A percentile compares a stretch with the other conserved stretches of the same genome.
Conservation (phyloP, 2,329 filamentous ascomycete genomes). For the Calonectria crousiana region DNA sequence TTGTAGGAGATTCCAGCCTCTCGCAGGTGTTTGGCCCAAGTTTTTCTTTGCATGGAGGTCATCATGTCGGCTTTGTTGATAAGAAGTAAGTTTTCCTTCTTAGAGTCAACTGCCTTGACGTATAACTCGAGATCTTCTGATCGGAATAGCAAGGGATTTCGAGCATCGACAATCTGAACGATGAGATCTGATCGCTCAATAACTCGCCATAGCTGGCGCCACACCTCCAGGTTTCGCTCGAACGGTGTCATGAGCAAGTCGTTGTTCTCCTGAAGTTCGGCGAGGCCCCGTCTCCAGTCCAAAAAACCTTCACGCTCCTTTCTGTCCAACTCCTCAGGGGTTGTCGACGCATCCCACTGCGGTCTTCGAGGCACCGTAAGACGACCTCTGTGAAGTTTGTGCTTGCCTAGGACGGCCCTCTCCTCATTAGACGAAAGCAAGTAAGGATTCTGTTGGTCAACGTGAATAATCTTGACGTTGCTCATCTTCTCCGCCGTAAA, state of each 20-base stretch:
- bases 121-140: constrained; percentile 94
- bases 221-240: constrained; percentile 96
- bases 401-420: constrained; percentile 80
- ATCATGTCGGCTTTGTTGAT: constrained; percentile 99
- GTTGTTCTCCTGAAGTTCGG: constrained; percentile 92
- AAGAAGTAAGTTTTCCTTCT: constrained; percentile 90
- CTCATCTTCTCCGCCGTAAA: constrained; percentile 99
- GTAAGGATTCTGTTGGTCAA: constrained; percentile 95
- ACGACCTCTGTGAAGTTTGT: constrained; percentile 81
- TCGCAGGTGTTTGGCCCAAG: constrained; percentile 90
- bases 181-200: constrained; percentile 96
- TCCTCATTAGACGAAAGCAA: constrained; percentile 89
- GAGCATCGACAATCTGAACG: constrained; percentile 97
- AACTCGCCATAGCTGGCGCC: constrained; percentile 97
- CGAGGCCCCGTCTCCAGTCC: constrained; percentile 89
- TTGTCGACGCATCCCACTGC: constrained; percentile 88
- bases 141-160: constrained; percentile 93
- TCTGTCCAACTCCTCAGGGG: constrained; percentile 82
- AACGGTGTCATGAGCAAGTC: constrained; percentile 98
- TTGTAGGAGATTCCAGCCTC: constrained; percentile 86
- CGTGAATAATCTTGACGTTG: constrained; percentile 98
- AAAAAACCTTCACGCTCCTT: constrained; percentile 85
- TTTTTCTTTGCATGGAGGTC: constrained; percentile 83
- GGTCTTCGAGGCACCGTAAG: constrained; percentile 92
- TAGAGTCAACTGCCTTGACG: constrained; percentile 89